phyloP scores from a whole-genome alignment of 2,329 filamentous ascomycete species.

The Microdochium paspali region DNA sequence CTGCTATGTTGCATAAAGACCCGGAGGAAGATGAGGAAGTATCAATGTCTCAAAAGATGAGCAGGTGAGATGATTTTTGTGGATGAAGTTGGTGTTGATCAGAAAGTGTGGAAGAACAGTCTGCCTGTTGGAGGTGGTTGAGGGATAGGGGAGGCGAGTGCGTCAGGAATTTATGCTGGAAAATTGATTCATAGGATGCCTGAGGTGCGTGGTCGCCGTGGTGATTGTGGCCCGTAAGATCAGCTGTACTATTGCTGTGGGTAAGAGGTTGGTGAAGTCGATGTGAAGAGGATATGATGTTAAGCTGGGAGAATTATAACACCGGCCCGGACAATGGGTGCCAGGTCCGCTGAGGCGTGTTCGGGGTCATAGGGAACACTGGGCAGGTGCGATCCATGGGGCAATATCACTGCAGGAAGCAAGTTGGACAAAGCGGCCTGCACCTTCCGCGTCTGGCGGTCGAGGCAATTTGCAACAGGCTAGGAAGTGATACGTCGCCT shows the following conservation, averaged over 20 bases:
- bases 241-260: background rate
- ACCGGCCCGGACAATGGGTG: no score
- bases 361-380: no score
- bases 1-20: conserved; percentile 4
- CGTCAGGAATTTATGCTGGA: background rate
- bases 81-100: background rate
- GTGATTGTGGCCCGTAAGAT: background rate
- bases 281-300: background rate
- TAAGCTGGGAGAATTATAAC: background rate
- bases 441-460: background rate
- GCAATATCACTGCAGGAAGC: no score
- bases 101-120: background rate
- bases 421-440: no score
- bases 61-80: background rate
- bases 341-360: no score
- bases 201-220: background rate
- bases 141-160: background rate
- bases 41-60: background rate
- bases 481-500: no score
- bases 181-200: background rate
- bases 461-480: no score
- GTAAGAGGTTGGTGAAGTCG: background rate
- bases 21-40: conserved; percentile 3
- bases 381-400: no score
- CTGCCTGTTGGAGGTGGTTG: background rate